Base-by-base conservation (phyloP, 2,329 filamentous ascomycete species). In the Neurospora crassa region DNA sequence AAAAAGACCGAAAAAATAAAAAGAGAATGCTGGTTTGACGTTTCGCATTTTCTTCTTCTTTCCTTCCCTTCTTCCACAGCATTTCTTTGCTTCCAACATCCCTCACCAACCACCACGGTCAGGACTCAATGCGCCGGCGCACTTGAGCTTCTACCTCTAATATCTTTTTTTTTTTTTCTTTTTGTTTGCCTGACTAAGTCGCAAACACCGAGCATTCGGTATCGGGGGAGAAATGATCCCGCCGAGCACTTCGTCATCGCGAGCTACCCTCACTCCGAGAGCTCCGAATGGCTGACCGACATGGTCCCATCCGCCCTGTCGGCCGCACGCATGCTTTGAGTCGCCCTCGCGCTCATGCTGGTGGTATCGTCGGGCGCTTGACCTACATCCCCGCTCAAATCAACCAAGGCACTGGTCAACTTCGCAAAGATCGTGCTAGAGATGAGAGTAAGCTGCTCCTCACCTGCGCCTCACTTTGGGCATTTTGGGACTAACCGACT, bases 351-450 rank as follows among this genome's bases (percentile, higher is more conserved):
- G 69, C 71, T 11, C 72, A 70, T 16, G 53, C 67, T 29, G 74
- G 75, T 63, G 74, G 72, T 70, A 72, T 74, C 69, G 67, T 74
- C 45, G 75, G 75, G 70, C 74, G 75, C 42, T 69, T 76, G n/a
- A 75, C 72, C 12, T 76, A 76, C 69, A 71, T 69, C 14, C 75
- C 75, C 24, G 70, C 74, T 29, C 68, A 67, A n/a, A 68, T 41
- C 29, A 69, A 71, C 67, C 63, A 73, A 42, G 68, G n/a, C 34
- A 68, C 73, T 69, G 78, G 78, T 67, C 74, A 78, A 69, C 83
- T 85, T 80, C 70, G 73, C 29, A 82, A 81, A 73, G 77, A 73
- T 67, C 78, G 80, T 67, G 73, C 76, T 0, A 74, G 75, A 67
- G 74, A 76, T 34, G 70, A 77, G 11, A 71, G 76, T 80, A 67